Conservation (phyloP, 164 flowering plant species). For the Vitis amurensis region DNA sequence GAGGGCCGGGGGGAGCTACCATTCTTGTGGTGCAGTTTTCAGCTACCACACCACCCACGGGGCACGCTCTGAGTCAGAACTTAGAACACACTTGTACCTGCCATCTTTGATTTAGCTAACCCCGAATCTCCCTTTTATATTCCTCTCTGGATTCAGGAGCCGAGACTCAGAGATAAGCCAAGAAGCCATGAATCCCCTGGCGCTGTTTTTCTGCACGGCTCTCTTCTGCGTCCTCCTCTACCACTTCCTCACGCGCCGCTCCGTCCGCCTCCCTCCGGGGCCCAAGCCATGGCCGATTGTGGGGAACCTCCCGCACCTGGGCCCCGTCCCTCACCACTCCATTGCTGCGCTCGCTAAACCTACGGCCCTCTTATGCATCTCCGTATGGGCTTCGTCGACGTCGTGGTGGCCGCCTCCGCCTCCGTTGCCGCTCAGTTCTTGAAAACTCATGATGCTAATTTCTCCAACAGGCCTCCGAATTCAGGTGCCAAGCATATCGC, state of each 20-base stretch:
- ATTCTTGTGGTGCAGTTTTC: too few relatives aligned
- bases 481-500: slow-evolving; percentile 78
- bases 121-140: too few relatives aligned
- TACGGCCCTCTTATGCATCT: slow-evolving; percentile 85
- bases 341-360: slow-evolving; percentile 53
- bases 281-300: slow-evolving; percentile 87
- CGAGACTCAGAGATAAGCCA: background rate
- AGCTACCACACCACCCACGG: too few relatives aligned
- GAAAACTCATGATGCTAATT: slow-evolving; percentile 70
- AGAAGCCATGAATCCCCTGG: slow-evolving; percentile 17
- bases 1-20: too few relatives aligned
- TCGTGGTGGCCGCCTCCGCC: slow-evolving; percentile 79
- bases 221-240: slow-evolving; percentile 17
- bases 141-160: too few relatives aligned
- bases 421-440: slow-evolving; percentile 65
- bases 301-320: slow-evolving; percentile 90
- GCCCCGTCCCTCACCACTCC: slow-evolving; percentile 68
- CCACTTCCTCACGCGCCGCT: slow-evolving; percentile 21
- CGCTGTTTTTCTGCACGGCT: slow-evolving; percentile 7
- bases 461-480: slow-evolving; percentile 77
- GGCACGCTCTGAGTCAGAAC: too few relatives aligned
- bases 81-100: too few relatives aligned
- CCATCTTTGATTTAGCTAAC: too few relatives aligned
- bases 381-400: slow-evolving; percentile 67
- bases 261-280: slow-evolving; percentile 64